These are phyloP conservation scores for Betula pendula DNA, from an alignment of 306 rosid species.

Conservation along the genomic window DNA sequence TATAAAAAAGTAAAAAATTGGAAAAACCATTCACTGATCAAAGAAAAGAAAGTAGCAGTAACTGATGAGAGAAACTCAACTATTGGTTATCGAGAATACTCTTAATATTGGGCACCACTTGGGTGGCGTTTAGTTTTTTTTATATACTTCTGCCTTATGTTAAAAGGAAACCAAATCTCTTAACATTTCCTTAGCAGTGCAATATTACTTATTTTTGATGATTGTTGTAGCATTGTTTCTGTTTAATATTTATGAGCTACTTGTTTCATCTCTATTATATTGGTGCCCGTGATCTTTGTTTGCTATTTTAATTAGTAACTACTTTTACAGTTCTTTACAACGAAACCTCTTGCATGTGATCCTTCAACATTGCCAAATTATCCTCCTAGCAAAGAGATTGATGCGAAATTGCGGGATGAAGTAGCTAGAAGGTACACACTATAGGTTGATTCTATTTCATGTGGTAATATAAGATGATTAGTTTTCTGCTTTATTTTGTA, in stretches of 20 bases:
- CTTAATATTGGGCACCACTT: neutral
- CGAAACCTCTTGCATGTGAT: slow-evolving; percentile 76
- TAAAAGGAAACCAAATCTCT: neutral
- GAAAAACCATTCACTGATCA: neutral
- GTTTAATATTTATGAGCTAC: slow-evolving; percentile 11
- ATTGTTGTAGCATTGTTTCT: neutral
- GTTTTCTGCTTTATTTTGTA: neutral
- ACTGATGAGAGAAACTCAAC: too few species aligned
- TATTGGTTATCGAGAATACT: too few species aligned
- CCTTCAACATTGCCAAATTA: slow-evolving; percentile 86
- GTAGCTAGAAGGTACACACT: slow-evolving; percentile 66
- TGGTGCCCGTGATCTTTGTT: slow-evolving; percentile 23
- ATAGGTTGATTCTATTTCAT: slow-evolving; percentile 6
- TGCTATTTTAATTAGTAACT: slow-evolving; percentile 26
- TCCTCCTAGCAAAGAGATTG: slow-evolving; percentile 95
- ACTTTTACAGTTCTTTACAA: slow-evolving; percentile 66
- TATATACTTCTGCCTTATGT: neutral
- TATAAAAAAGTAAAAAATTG: neutral
- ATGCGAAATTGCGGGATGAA: slow-evolving; percentile 67
- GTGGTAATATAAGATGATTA: slow-evolving; percentile 7
- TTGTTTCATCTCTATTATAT: slow-evolving; percentile 13
- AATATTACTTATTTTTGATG: neutral
- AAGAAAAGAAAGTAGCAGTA: too few species aligned
- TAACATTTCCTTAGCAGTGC: neutral
- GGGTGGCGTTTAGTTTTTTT: neutral